Evolutionary conservation across 106 monocot genomes (phyloP).

Genomic region (Acorus gramineus): DNA sequence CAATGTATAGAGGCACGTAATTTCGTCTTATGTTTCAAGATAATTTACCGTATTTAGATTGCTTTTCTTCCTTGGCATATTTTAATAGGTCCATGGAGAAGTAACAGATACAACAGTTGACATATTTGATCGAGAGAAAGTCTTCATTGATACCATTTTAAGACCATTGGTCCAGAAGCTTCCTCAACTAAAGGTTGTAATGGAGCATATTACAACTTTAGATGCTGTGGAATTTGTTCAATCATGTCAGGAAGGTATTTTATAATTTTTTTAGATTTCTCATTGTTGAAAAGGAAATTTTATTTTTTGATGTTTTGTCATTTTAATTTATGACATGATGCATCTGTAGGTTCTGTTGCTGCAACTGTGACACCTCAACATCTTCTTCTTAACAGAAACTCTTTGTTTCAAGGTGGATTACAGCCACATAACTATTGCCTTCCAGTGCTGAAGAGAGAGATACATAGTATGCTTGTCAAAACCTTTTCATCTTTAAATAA

Average conservation of each 20-base stretch:
- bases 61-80: no score
- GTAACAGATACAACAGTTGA: constrained; percentile 80
- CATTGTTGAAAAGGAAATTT: no score
- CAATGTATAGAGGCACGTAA: neutral
- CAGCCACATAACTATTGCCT: constrained; percentile 95
- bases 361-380: constrained; percentile 98
- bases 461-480: constrained; percentile 53
- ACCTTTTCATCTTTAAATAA: neutral
- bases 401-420: constrained; percentile 90
- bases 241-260: constrained; percentile 54
- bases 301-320: neutral
- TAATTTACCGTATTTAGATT: no score
- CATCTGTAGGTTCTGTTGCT: constrained; percentile 51
- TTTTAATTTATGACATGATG: neutral
- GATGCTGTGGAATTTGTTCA: constrained; percentile 81
- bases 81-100: constrained; percentile 83
- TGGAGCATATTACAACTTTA: constrained; percentile 88
- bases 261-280: neutral
- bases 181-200: constrained; percentile 77
- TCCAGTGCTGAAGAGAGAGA: constrained; percentile 89
- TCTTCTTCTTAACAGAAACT: constrained; percentile 86
- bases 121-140: constrained; percentile 80
- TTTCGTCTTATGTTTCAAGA: no score
- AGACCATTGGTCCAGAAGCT: constrained; percentile 58
- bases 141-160: constrained; percentile 81